Evolutionary conservation across 805 yeast genomes (phyloP), one percentile per base, ranked within the genome.

Genomic region (Candida pini): DNA sequence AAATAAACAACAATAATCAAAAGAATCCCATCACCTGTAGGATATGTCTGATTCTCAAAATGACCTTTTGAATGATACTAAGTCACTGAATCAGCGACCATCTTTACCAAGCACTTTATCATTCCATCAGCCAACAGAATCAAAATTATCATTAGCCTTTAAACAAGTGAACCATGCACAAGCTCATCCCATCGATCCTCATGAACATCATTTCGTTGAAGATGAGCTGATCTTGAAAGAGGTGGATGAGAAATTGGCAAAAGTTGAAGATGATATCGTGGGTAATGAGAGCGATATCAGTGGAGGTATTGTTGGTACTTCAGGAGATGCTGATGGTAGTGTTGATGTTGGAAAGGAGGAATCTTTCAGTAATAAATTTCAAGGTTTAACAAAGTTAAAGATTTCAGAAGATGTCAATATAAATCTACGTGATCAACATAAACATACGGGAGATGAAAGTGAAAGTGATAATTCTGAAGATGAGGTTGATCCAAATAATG

Each of bases 401-500:
- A 43, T 46, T 4, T 31, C 45, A 2, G 47, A 32, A 14, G 34
- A 26, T 4, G 19, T 3, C 30, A 24, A 30, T 23, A 32, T 24
- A 10, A 28, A 29, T 13, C 25, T 17, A 12, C 34, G 30, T 9
- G 34, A 38, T 26, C 30, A 30, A 21, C 25, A 23, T 10, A 26
- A 37, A 24, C 35, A 33, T 12, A 35, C 40, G 16, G 17, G 35
- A 13, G 66, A 62, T 9, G 58, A 51, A n/a, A 56, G 58, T 7
- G 57, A 62, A 1, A 63, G 63, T 23, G 32, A 40, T 4, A 53
- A 46, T 19, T 35, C 51, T 5, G 66, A 59, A 31, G 63, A 56
- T 31, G 53, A 51, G 19, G 43, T 51, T 14, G 62, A 62, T 37
- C 56, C 58, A 23, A 51, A 58, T 17, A 81, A 85, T 48, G 99